phyloP scores from a whole-genome alignment of 108 stramenopile species.

The Thalassiosira profunda region DNA sequence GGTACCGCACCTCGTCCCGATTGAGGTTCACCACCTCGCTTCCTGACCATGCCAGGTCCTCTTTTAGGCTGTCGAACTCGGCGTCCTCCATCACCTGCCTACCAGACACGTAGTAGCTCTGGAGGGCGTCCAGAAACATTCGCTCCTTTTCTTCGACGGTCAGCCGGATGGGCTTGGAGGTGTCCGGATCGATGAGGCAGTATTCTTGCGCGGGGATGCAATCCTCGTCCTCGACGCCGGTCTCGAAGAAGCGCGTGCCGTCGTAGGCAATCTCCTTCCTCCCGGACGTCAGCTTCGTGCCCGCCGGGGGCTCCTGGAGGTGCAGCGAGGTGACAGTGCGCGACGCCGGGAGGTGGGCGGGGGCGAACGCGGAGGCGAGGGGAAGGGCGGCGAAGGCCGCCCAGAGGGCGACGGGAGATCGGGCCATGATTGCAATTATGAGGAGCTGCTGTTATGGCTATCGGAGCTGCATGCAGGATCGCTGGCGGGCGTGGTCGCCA shows the following conservation, averaged over 20 bases:
- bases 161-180: slow-evolving; percentile 57
- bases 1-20: slow-evolving; percentile 78
- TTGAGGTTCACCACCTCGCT: slow-evolving; percentile 74
- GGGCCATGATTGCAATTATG: too few species aligned
- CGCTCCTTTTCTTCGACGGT: slow-evolving; percentile 90
- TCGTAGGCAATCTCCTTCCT: slow-evolving; percentile 71
- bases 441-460: too few species aligned
- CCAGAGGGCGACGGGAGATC: slow-evolving; percentile 2
- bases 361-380: background rate
- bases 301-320: slow-evolving; percentile 4
- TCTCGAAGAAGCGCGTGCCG: slow-evolving; percentile 74
- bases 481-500: too few species aligned
- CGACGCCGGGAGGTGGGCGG: background rate
- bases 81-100: slow-evolving; percentile 79
- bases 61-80: slow-evolving; percentile 92
- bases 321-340: slow-evolving; percentile 1
- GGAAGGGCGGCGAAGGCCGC: background rate
- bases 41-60: slow-evolving; percentile 91
- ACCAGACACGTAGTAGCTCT: slow-evolving; percentile 88
- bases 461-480: too few species aligned
- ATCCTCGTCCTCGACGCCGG: slow-evolving; percentile 47
- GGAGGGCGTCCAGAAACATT: slow-evolving; percentile 92
- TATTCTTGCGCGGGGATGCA: slow-evolving; percentile 82
- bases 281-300: slow-evolving; percentile 24
- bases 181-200: slow-evolving; percentile 67